Percentiles rank a stretch among this genome's conserved stretches.
phyloP scores from a whole-genome alignment of 1,284 basidiomycete genomes.

The Naganishia sp. region DNA sequence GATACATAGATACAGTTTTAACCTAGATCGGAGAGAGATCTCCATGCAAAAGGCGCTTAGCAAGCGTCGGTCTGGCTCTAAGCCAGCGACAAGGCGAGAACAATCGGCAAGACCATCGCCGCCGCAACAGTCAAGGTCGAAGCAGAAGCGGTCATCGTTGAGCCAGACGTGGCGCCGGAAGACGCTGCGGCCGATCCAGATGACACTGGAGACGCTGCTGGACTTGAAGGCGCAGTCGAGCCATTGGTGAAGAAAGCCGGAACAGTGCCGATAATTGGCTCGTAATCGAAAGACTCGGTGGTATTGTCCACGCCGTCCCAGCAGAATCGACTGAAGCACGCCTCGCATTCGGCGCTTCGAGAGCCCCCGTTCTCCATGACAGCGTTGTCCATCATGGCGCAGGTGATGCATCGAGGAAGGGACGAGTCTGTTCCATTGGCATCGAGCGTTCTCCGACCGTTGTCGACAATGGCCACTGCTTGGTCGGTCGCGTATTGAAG shows the following conservation, averaged over 20 bases:
- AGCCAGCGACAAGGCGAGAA: too few species aligned
- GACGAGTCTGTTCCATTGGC: constrained; percentile 48
- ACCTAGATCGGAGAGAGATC: neutral
- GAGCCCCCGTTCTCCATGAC: constrained; percentile 42
- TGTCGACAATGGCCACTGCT: constrained; percentile 44
- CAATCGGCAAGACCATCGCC: neutral
- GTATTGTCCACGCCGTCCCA: constrained; percentile 48
- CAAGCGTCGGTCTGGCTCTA: neutral
- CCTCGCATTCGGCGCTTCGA: constrained; percentile 46
- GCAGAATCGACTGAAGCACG: constrained; percentile 53
- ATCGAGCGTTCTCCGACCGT: constrained; percentile 45
- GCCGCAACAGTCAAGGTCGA: neutral
- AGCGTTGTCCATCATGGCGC: constrained; percentile 54
- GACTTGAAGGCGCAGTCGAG: constrained; percentile 3
- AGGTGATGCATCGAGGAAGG: constrained; percentile 55
- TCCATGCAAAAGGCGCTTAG: neutral
- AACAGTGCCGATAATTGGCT: constrained; percentile 40
- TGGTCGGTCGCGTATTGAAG: constrained; percentile 52
- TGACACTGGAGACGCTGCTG: neutral
- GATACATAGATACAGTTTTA: constrained; percentile 3
- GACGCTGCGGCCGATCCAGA: constrained; percentile 3
- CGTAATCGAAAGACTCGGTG: constrained; percentile 36
- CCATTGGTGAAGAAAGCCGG: constrained; percentile 39
- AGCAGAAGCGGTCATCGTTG: neutral
- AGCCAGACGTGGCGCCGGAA: constrained; percentile 4